Evolutionary conservation across 768 basidiomycete species (phyloP).

Genomic region (Amanita thiersii): DNA sequence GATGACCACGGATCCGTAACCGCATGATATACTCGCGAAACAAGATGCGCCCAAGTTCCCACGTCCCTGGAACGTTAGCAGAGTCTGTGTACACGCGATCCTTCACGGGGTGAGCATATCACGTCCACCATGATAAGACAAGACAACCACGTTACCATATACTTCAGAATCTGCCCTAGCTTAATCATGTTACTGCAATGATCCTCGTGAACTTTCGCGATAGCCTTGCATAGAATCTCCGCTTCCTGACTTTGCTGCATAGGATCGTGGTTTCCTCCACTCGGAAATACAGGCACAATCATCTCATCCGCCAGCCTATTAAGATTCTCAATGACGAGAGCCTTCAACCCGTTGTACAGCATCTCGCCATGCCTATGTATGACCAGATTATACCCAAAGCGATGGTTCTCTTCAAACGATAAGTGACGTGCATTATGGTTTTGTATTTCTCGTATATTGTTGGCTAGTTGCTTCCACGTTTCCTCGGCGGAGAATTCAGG

Average conservation of each 20-base stretch:
- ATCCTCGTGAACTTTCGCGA: constrained; percentile 88
- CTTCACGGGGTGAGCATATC: constrained; percentile 29
- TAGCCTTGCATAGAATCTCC: constrained; percentile 75
- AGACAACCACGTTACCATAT: constrained; percentile 65
- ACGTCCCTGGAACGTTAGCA: constrained; percentile 71
- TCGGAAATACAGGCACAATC: constrained; percentile 80
- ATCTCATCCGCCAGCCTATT: constrained; percentile 66
- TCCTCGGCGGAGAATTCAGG: constrained; percentile 71
- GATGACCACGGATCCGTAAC: constrained; percentile 74
- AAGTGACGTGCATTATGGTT: constrained; percentile 87
- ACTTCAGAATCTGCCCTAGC: constrained; percentile 84
- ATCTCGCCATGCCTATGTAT: constrained; percentile 76
- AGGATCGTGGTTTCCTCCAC: constrained; percentile 55
- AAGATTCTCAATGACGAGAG: constrained; percentile 77
- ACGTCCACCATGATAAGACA: background rate
- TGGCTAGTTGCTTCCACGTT: constrained; percentile 73
- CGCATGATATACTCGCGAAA: constrained; percentile 79
- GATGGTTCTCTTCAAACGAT: constrained; percentile 74
- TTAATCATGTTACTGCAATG: constrained; percentile 86
- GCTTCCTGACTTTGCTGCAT: constrained; percentile 76
- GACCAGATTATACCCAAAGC: constrained; percentile 93
- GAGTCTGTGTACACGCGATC: constrained; percentile 82
- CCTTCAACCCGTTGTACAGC: constrained; percentile 79
- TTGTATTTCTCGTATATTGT: constrained; percentile 91
- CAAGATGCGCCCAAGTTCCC: constrained; percentile 72